Evolutionary conservation across 2,329 filamentous ascomycete genomes (phyloP), one percentile per base, ranked within the genome.

Genomic region (Lasiodiplodia gonubiensis): DNA sequence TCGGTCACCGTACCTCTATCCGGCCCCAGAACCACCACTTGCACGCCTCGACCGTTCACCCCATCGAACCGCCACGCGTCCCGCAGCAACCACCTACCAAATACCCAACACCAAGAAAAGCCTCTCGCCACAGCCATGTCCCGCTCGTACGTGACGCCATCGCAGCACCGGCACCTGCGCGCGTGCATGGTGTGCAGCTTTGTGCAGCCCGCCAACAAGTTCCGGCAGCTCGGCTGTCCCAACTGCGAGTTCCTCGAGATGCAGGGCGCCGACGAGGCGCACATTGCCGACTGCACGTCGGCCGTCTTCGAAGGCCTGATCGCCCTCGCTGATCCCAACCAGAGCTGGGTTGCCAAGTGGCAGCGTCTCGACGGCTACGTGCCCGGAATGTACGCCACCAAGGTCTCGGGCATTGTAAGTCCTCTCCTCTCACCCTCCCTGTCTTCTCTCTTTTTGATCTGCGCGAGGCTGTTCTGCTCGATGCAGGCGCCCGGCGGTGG

Each of bases 111-210:
- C 25, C 60, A 68, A 81, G 80, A 48, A 49, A 61, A 49, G 21
- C 35, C 2, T 27, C 52, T 33, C 30, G 30, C 30, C 30, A 33
- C 30, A 33, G 23, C n/a, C 11, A 66, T 55, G 35, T 59, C 52
- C 11, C 53, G 54, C 42, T 66, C 64, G 7, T 67, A 60, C 79
- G 90, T 93, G 70, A 82, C 91, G 18, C 86, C 91, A 7, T 86
- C 85, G 77, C 92, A 95, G 81, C 89, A 91, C 83, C 92, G 94
- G 81, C 90, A 92, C 78, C 87, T 97, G 72, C 94, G 95, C 81
- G 95, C 95, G 75, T 99, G 95, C 85, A 97, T 99, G 93, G 93
- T 98, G 73, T 99, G 95, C 88, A 94, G 93, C 66, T 91, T 98
- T 77, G 92, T 98, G 71, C 93, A 94, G 85, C 90, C 92, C 69